Conservation (phyloP, 192 early-diverging fungal species). For the Coemansia sp. region DNA sequence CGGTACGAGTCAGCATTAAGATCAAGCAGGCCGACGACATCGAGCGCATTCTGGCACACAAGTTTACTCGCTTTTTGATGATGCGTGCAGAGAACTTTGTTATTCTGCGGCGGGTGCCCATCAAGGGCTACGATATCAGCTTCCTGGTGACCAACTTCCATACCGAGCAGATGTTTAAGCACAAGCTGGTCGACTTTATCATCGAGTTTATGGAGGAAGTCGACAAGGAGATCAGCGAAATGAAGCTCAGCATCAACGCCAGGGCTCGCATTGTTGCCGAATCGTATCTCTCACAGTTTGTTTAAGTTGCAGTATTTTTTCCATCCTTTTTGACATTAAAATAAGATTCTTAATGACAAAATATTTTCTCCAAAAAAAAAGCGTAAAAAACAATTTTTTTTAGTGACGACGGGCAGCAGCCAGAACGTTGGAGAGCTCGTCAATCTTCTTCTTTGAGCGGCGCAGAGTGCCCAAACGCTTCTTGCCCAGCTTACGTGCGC, state of each 20-base stretch:
- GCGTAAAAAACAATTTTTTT: background rate
- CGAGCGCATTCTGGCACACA: conserved; percentile 90
- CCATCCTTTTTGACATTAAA: too few species aligned
- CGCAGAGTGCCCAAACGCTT: conserved; percentile 93
- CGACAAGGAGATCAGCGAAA: conserved; percentile 98
- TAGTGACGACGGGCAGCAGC: conserved; percentile 84
- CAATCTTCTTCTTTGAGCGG: conserved; percentile 99
- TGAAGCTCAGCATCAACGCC: conserved; percentile 93
- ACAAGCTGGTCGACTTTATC: conserved; percentile 99
- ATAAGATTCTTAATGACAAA: conserved; percentile 1
- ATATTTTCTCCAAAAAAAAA: conserved; percentile 8
- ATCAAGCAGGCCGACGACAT: conserved; percentile 99
- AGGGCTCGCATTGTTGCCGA: conserved; percentile 89
- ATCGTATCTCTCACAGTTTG: conserved; percentile 58
- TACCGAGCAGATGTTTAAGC: conserved; percentile 98
- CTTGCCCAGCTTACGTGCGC: conserved; percentile 98
- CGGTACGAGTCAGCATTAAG: conserved; percentile 88
- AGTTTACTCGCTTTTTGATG: conserved; percentile 98
- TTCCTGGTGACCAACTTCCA: conserved; percentile 98
- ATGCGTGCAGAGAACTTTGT: conserved; percentile 95
- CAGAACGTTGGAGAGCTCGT: conserved; percentile 91
- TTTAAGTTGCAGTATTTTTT: conserved; percentile 2
- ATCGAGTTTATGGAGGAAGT: conserved; percentile 99
- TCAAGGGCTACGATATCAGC: conserved; percentile 94
- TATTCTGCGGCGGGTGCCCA: conserved; percentile 85